Evolutionary conservation across 1,139 yeast species (phyloP), one percentile per base, ranked within the genome.

Genomic region (Hansenula lynferdii): DNA sequence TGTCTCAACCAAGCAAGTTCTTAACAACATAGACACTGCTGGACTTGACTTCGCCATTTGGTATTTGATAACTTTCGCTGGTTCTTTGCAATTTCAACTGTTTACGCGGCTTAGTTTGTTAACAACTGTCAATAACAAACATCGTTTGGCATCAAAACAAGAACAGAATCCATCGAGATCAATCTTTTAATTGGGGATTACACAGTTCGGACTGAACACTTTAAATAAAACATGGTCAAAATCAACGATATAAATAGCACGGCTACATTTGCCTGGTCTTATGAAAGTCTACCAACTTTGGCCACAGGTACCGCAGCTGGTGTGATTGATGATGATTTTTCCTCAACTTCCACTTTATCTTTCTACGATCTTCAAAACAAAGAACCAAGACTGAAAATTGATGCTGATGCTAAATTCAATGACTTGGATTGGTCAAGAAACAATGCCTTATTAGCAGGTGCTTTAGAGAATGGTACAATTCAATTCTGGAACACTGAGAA

Each of bases 231-330:
- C 86, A 76, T 85, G 95, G 94, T 87, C 52, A 87, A 86, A 64
- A 72, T 92, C 53, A 77, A 79, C 61, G 96, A 89, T 62, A 80
- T 87, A 55, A 72, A 78, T 48, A 75, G 90, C 51, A 86, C 97
- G 15, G 89, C 97, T 35, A 82, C 96, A 27, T 87, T 92, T 64
- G 95, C 97, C 37, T 92, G 97, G 97, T 86, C 96, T 41, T 77
- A 72, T 54, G 86, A 81, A 52, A 65, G 74, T 38, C 68, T 81
- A 43, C 95, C 96, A 20, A 63, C 78, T 42, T 63, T 90, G 51
- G 97, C 87, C 21, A 78, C 96, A 2, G 98, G 96, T 31, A 84
- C 97, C 0, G 86, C 86, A 17, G 92, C 97, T 1, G 97, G 97
- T 14, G 95, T 97, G 14, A 84, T 92, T 51, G 97, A 87, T 57